Evolutionary conservation across 2,329 filamentous ascomycete genomes (phyloP).

Genomic region (Xylariomycetidae sp.): DNA sequence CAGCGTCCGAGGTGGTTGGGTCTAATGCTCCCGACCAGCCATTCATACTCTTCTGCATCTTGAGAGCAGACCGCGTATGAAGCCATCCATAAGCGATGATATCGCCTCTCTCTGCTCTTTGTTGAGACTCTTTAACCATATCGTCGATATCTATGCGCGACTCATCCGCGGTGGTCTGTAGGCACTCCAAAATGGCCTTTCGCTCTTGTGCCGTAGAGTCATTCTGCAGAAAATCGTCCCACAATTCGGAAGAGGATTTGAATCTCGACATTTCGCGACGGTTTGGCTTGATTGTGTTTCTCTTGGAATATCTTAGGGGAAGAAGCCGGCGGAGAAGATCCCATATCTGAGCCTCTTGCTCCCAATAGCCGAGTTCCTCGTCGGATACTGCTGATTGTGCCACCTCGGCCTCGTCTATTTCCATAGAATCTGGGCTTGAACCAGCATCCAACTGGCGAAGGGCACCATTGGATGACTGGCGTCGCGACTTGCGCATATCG

Average conservation of each 20-base stretch:
- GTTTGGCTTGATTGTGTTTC: conserved; percentile 27
- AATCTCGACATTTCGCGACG: conserved; percentile 26
- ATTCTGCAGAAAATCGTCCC: conserved; percentile 68
- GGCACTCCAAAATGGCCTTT: conserved; percentile 76
- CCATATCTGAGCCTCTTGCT: conserved; percentile 88
- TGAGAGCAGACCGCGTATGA: conserved; percentile 85
- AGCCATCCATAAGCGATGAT: conserved; percentile 87
- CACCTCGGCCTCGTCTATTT: conserved; percentile 46
- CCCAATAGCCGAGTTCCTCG: conserved; percentile 58
- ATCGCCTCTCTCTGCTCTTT: conserved; percentile 72
- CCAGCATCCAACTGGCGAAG: conserved; percentile 27
- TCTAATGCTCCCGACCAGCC: conserved; percentile 63
- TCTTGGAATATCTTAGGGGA: conserved; percentile 57
- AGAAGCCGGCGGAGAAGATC: conserved; percentile 74
- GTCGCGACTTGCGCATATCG: conserved; percentile 37
- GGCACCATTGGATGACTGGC: conserved; percentile 27
- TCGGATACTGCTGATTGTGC: conserved; percentile 19
- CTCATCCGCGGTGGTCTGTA: conserved; percentile 68
- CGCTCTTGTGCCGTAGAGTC: conserved; percentile 74
- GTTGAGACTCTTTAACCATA: conserved; percentile 70
- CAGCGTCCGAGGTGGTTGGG: conserved; percentile 53
- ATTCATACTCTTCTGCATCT: conserved; percentile 78
- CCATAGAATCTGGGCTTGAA: conserved; percentile 46
- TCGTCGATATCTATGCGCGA: conserved; percentile 68
- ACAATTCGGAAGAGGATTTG: conserved; percentile 35